These are phyloP conservation scores for Stromatinia cepivora DNA, from an alignment of 2,329 filamentous ascomycete genomes.

Conservation along the genomic window DNA sequence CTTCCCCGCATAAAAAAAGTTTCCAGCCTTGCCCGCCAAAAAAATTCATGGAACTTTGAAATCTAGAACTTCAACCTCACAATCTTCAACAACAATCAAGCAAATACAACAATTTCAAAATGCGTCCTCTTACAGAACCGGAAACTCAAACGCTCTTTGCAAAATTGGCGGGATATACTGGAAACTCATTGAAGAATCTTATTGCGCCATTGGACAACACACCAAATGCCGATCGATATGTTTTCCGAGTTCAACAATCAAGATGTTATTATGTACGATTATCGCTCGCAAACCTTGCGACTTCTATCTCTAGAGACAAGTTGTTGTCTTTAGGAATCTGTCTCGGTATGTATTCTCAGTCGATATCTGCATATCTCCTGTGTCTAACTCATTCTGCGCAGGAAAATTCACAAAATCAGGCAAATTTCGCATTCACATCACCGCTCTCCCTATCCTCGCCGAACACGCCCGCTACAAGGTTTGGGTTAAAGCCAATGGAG, in stretches of 20 bases:
- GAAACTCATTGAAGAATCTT: constrained; percentile 80
- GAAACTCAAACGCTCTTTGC: constrained; percentile 82
- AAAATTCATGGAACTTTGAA: constrained; percentile 32
- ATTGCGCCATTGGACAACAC: constrained; percentile 71
- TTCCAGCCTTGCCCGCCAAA: constrained; percentile 25
- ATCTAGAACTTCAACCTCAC: constrained; percentile 16
- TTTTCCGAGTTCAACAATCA: constrained; percentile 79
- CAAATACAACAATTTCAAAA: constrained; percentile 42
- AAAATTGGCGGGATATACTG: constrained; percentile 93
- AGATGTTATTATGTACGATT: constrained; percentile 92
- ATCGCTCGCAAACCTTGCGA: constrained; percentile 87
- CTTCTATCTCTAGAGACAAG: constrained; percentile 76
- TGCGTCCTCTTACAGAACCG: constrained; percentile 79
- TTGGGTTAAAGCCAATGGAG: constrained; percentile 94
- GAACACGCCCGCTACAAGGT: constrained; percentile 94
- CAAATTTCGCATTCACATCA: constrained; percentile 94
- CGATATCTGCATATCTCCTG: background rate
- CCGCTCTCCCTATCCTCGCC: constrained; percentile 79
- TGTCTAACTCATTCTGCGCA: constrained; percentile 37
- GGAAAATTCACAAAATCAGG: constrained; percentile 96
- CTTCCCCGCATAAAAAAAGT: constrained; percentile 14
- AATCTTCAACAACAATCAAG: constrained; percentile 11
- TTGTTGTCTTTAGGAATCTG: constrained; percentile 88
- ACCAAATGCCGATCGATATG: constrained; percentile 71
- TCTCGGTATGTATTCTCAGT: constrained; percentile 52